Percentiles rank a stretch among this genome's conserved stretches.
These are phyloP conservation scores for Hymenoscyphus repandus DNA, from an alignment of 2,329 filamentous ascomycete species.

Conservation along the genomic window DNA sequence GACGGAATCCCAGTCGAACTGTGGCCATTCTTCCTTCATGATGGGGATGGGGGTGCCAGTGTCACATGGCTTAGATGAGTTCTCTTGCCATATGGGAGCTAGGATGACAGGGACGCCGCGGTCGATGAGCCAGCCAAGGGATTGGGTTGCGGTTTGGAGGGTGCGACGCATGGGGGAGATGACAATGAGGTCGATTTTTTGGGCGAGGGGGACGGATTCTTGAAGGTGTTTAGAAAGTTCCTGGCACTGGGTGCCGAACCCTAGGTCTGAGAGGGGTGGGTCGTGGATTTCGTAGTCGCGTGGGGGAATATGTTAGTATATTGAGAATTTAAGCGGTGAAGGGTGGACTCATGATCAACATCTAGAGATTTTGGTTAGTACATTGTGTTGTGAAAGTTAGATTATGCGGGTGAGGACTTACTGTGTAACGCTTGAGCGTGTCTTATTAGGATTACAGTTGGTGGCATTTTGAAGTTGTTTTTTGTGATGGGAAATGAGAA, in stretches of 20 bases:
- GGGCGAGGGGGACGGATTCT: constrained; percentile 25
- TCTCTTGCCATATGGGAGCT: constrained; percentile 30
- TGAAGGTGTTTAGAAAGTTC: constrained; percentile 22
- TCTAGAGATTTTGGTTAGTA: constrained; percentile 18
- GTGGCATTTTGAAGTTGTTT: constrained; percentile 30
- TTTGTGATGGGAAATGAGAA: background rate
- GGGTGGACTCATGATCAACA: constrained; percentile 28
- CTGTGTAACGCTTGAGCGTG: constrained; percentile 39
- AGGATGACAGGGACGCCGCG: constrained; percentile 26
- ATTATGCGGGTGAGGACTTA: constrained; percentile 21
- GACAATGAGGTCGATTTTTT: constrained; percentile 30
- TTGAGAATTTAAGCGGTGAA: constrained; percentile 3
- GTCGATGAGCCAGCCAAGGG: constrained; percentile 29
- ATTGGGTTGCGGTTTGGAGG: constrained; percentile 28
- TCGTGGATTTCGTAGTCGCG: constrained; percentile 26
- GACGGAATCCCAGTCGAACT: constrained; percentile 30
- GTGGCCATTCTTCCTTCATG: constrained; percentile 29
- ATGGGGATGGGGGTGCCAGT: constrained; percentile 22
- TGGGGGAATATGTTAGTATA: constrained; percentile 16
- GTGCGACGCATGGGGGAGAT: constrained; percentile 30
- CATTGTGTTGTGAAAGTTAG: background rate
- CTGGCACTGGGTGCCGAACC: constrained; percentile 21
- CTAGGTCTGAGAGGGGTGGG: constrained; percentile 22
- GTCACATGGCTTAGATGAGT: constrained; percentile 29
- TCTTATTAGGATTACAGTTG: constrained; percentile 37